Evolutionary conservation across 495 filamentous ascomycete species (phyloP).

Genomic region (Thozetella sp.): DNA sequence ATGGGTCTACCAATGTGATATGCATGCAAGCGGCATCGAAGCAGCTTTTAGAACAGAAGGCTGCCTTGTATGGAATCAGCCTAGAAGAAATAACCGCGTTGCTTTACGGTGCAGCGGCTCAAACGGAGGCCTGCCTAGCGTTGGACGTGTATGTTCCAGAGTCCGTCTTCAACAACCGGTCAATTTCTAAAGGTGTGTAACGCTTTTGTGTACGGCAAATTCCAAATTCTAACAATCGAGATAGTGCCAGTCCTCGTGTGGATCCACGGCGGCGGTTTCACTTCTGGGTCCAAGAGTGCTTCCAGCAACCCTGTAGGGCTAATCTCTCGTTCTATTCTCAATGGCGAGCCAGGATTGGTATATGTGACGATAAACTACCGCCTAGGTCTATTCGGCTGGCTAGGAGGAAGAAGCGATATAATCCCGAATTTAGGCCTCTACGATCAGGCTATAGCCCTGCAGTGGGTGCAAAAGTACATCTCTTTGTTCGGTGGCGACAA

Average conservation of each 20-base stretch:
- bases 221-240: background rate
- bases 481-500: slow-evolving; percentile 64
- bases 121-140: slow-evolving; percentile 18
- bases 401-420: slow-evolving; percentile 50
- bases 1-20: slow-evolving; percentile 7
- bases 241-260: slow-evolving; percentile 57
- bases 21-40: slow-evolving; percentile 19
- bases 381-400: slow-evolving; percentile 66
- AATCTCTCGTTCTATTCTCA: slow-evolving; percentile 35
- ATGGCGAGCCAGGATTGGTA: slow-evolving; percentile 46
- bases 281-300: slow-evolving; percentile 44
- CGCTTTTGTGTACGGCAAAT: background rate
- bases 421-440: slow-evolving; percentile 62
- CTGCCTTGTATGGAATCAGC: slow-evolving; percentile 7
- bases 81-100: background rate
- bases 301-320: slow-evolving; percentile 44
- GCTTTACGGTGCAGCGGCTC: slow-evolving; percentile 8
- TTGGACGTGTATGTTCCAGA: slow-evolving; percentile 17
- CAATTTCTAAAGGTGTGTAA: background rate
- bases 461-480: slow-evolving; percentile 71
- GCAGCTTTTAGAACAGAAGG: slow-evolving; percentile 12
- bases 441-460: slow-evolving; percentile 65
- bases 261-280: slow-evolving; percentile 63
- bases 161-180: slow-evolving; percentile 7
- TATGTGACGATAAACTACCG: slow-evolving; percentile 64